phyloP scores from a whole-genome alignment of 2,329 filamentous ascomycete genomes.

The Didymella sp. region DNA sequence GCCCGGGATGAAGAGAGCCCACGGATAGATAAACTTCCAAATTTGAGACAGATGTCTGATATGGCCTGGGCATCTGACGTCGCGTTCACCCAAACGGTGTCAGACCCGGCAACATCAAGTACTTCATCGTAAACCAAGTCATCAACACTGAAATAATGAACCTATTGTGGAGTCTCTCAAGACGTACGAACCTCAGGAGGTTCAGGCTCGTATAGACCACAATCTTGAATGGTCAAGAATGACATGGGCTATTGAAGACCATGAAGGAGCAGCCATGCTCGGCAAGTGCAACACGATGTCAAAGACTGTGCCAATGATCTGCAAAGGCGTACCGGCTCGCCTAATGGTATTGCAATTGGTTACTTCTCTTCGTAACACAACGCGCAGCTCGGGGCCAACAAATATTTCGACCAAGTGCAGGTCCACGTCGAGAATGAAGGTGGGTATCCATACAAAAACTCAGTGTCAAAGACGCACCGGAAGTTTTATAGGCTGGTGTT shows the following conservation, averaged over 20 bases:
- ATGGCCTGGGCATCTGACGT: constrained; percentile 20
- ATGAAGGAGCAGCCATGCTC: no score
- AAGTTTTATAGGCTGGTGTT: no score
- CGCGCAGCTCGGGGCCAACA: constrained; percentile 16
- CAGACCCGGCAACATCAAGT: constrained; percentile 10
- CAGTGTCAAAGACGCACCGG: background rate
- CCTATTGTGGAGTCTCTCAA: background rate
- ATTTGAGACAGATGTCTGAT: constrained; percentile 17
- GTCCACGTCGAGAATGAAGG: background rate
- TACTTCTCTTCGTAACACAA: constrained; percentile 23
- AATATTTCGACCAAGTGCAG: constrained; percentile 6
- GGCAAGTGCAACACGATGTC: constrained; percentile 13
- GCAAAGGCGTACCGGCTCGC: background rate
- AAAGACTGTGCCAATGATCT: no score
- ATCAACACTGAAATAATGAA: constrained; percentile 13
- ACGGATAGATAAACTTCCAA: constrained; percentile 12
- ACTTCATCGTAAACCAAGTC: constrained; percentile 11
- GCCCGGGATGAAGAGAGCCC: no score
- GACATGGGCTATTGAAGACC: constrained; percentile 3
- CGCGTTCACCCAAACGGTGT: background rate
- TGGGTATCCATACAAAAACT: background rate
- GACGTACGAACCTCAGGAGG: background rate
- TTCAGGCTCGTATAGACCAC: background rate
- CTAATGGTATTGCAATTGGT: background rate
- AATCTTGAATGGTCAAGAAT: constrained; percentile 9